A percentile compares a stretch with the other conserved stretches of the same genome.
Conservation (phyloP, 108 stramenopile species). For the Skeletonema grethae region DNA sequence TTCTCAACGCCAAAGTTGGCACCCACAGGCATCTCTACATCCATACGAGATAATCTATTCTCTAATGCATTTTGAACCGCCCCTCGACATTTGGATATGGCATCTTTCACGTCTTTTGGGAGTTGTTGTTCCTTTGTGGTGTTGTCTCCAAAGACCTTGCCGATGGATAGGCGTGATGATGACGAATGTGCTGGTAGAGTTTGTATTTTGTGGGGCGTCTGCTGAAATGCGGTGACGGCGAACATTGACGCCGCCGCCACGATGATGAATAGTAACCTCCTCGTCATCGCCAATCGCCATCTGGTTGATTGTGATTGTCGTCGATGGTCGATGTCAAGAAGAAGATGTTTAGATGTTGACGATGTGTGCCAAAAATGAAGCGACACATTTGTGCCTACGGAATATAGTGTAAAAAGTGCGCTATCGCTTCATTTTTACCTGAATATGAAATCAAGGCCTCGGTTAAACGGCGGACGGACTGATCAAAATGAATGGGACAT, state of each 20-base stretch:
- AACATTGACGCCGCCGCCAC: neutral
- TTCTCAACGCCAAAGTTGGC: constrained; percentile 87
- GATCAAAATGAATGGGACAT: too few species aligned
- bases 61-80: constrained; percentile 75
- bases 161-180: constrained; percentile 25
- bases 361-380: too few species aligned
- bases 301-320: too few species aligned
- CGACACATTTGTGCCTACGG: too few species aligned
- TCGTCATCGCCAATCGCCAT: too few species aligned
- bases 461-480: too few species aligned
- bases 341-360: too few species aligned
- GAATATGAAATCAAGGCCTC: too few species aligned
- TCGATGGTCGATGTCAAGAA: too few species aligned
- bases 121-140: constrained; percentile 45
- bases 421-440: too few species aligned
- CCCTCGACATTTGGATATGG: constrained; percentile 72
- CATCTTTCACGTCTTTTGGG: constrained; percentile 83
- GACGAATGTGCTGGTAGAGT: constrained; percentile 4
- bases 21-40: constrained; percentile 84
- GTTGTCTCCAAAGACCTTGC: constrained; percentile 38
- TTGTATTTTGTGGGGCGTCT: neutral
- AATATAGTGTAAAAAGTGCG: too few species aligned
- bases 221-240: neutral
- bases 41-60: constrained; percentile 61
- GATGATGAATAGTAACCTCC: neutral